Percentiles rank a stretch among this genome's conserved stretches.
Conservation (phyloP, 352 stramenopile species). For the Plasmopara halstedii region DNA sequence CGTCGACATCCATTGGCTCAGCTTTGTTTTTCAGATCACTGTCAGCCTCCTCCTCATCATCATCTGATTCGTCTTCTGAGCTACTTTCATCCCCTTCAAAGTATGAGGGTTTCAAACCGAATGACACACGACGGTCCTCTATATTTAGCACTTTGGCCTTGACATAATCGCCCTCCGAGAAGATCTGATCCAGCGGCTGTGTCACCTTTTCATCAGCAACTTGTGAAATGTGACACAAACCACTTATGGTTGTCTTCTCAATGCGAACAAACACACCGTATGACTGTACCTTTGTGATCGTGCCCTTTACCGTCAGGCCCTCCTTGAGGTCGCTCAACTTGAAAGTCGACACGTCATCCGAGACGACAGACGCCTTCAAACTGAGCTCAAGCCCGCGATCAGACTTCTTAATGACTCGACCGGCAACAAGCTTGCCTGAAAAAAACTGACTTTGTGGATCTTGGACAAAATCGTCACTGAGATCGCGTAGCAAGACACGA, state of each 20-base stretch:
- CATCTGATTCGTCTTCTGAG: conserved; percentile 73
- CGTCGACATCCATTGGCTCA: conserved; percentile 45
- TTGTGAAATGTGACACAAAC: conserved; percentile 94
- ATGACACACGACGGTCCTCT: conserved; percentile 86
- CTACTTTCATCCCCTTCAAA: conserved; percentile 91
- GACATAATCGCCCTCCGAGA: conserved; percentile 93
- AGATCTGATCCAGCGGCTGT: conserved; percentile 88
- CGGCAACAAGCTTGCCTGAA: conserved; percentile 89
- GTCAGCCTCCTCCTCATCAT: conserved; percentile 52
- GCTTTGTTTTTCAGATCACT: conserved; percentile 38
- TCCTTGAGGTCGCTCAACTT: conserved; percentile 87
- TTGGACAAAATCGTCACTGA: conserved; percentile 93
- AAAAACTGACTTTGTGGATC: conserved; percentile 87
- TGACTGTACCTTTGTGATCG: conserved; percentile 91
- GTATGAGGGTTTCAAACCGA: conserved; percentile 96
- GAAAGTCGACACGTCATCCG: conserved; percentile 79
- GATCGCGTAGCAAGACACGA: conserved; percentile 91
- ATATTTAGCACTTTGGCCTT: conserved; percentile 96
- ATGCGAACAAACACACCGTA: conserved; percentile 96
- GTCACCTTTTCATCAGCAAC: conserved; percentile 93
- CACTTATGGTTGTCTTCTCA: conserved; percentile 93
- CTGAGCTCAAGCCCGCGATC: conserved; percentile 86
- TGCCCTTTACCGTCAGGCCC: conserved; percentile 90
- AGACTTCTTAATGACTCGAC: conserved; percentile 88
- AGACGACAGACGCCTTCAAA: conserved; percentile 90